Evolutionary conservation across 1,139 yeast species (phyloP), one percentile per base, ranked within the genome.

Genomic region (Pichia cactophila): DNA sequence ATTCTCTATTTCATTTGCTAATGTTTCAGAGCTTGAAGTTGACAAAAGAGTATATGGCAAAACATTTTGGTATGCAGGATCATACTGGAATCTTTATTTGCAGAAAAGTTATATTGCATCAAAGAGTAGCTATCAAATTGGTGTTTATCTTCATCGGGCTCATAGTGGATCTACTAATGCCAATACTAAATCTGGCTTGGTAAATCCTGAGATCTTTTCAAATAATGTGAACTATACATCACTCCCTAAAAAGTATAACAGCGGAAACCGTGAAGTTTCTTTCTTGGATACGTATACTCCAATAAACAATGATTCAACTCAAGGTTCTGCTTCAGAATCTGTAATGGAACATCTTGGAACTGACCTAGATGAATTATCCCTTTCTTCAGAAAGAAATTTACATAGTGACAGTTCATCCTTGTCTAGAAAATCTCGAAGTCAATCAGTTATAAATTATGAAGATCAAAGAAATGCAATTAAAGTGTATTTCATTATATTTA

Each of bases 11-110:
- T 74, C 77, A 11, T 77, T 77, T 60, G 67, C 72, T 12, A 70
- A 74, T 47, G 70, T 76, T 3, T 68, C 73, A 3, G 68, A 68
- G 16, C 61, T 77, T n/a, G 63, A 66, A 23, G 68, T 71, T 4
- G 77, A 70, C 20, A 71, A 70, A 54, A 63, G 80, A 42, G 73
- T 74, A 1, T 77, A 76, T 56, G 73, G 78, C 9, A 70, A 72
- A 48, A 71, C 78, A 0, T 66, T 74, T 42, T 77, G 81, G 79
- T 77, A 76, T 55, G 80, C 80, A 11, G 82, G 82, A 0, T 75
- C 80, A 14, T 74, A 71, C 56, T 77, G 82, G 82, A 75, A 74
- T 54, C 61, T 77, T 12, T 77, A 77, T 57, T 65, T 75, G 37
- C 80, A 76, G 52, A 75, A 73, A 52, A 70, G 71, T 36, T 64